Base-by-base conservation (phyloP, 2,329 filamentous ascomycete species). In the Pezicula radicicola region DNA sequence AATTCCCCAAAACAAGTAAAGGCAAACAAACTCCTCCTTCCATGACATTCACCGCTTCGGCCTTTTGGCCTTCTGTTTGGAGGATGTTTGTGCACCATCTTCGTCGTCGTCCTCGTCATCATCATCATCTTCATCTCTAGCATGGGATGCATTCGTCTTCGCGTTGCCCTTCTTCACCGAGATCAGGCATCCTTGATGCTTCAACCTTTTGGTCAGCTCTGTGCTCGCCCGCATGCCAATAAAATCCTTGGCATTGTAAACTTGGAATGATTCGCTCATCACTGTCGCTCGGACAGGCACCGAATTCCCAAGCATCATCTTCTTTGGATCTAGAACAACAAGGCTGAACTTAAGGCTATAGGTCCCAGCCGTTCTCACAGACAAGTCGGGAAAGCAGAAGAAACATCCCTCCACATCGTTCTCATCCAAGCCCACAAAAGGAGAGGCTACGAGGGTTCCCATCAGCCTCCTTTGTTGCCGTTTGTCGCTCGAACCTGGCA, bases 131-230 rank as follows among this genome's bases (percentile, higher is more conserved):
- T 61, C 60, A 12, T 54, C 53, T 8, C 63, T 61, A 36, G 60
- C 69, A 9, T 72, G 71, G 3, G 71, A 2, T 35, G 51, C 43
- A 46, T 56, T 53, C 3, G 54, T 73, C 68, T 82, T 84, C 53
- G 91, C 87, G 59, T 89, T 91, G 13, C 89, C 89, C 66, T 93
- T 94, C 72, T 93, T 93, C 56, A 93, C 89, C 35, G 89, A 89
- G 55, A 94, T 91, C 46, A 91, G 84, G 63, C 89, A 89, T 4
- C 89, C 89, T 70, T 93, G 89, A 62, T 88, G 78, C 67, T 90
- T 89, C 52, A 94, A 72, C 30, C 80, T 77, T 66, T 88, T 88
- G 1, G 89, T 89, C 36, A 94, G 71, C 16, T 79, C 75, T 25
- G 87, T 91, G 66, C 87, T 91, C 1, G 88, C 84, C 52, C 85